Evolutionary conservation across 2,329 filamentous ascomycete genomes (phyloP), one percentile per base, ranked within the genome.

Genomic region (Alternaria sp.): DNA sequence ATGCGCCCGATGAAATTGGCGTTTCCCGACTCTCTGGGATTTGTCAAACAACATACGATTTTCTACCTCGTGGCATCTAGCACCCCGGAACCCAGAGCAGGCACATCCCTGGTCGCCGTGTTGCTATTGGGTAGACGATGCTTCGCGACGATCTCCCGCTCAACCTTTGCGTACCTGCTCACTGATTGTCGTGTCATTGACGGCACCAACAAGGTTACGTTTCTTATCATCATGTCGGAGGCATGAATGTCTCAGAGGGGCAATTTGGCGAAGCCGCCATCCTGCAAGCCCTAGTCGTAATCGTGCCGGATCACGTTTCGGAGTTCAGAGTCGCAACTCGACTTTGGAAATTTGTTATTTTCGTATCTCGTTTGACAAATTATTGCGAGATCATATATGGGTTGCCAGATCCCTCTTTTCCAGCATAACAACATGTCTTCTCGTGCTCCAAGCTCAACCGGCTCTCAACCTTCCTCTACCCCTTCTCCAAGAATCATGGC

Each of bases 401-500:
- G 34, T 38, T 32, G 24, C 42, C 20, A 39, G 22, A 44, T 16
- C 34, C 52, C 49, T 43, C 48, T 14, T 51, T 49, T 47, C 22
- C 12, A 39, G 4, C 43, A 34, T n/a, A n/a, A 46, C 47, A 52
- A 54, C 18, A 71, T 65, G 63, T 63, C 66, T 49, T 61, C 58
- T 54, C 49, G 54, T 18, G 65, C 63, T 20, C 58, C 53, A 48
- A 54, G 51, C 39, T 56, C 63, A 58, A 62, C 66, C 39, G 32
- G 43, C 38, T 68, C 72, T 41, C 69, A 67, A 18, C 57, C 54
- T n/a, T 57, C 60, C 36, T 71, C 69, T 22, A 57, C 38, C 36
- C 70, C 69, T 60, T 70, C 69, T 60, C 60, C 61, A 54, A 54
- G 51, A 11, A 49, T 44, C 28, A 69, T 72, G 70, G 53, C 56